Base-by-base conservation (phyloP, 441 rosid genomes). In the Aleurites moluccanus region DNA sequence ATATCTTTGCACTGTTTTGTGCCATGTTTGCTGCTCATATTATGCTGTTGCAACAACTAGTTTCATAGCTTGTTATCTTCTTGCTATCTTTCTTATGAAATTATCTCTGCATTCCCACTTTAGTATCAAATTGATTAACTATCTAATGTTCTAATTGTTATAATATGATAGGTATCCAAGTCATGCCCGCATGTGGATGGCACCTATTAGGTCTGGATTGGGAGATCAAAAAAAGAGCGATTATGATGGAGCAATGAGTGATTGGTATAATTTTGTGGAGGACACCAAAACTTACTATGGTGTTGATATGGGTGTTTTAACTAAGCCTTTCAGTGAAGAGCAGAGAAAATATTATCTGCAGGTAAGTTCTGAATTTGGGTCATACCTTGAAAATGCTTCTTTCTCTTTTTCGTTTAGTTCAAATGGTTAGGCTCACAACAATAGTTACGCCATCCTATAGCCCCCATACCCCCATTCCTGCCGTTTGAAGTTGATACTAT, bases 171-270 rank as follows among this genome's bases (percentile, higher is more conserved):
- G 99, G 98, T 95, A 95, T 86, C 98, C 99, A 53, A 95, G 99
- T 79, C 99, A 95, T 89, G 98, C 99, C 67, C 97, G 95, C 67
- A 91, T 93, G 95, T 93, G 99, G 99, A 77, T 95, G 72, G 97
- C 94, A 57, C 98, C 99, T 45, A 83, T 95, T 57, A 86, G 92
- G 82, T 86, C 98, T 71, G 87, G 84, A 28, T 75, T 91, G 84
- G 86, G 79, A 28, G 97, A 93, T 72, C 85, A 88, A 40, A 93
- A 90, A 76, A 85, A 68, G 84, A 83, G 67, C 38, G 97, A 95
- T 70, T 90, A 78, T 52, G 91, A 88, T 70, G 97, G 81, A 78
- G 75, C 92, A 70, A 93, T 95, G 96, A 90, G 87, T n/a, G 97
- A 95, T 76, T 95, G 99, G 99, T 45, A 80, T 75, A 65, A 75